Percentiles rank a stretch among this genome's conserved stretches.
Evolutionary conservation across 257 asterid genomes (phyloP).

Genomic region (Solanum chiquidenum): DNA sequence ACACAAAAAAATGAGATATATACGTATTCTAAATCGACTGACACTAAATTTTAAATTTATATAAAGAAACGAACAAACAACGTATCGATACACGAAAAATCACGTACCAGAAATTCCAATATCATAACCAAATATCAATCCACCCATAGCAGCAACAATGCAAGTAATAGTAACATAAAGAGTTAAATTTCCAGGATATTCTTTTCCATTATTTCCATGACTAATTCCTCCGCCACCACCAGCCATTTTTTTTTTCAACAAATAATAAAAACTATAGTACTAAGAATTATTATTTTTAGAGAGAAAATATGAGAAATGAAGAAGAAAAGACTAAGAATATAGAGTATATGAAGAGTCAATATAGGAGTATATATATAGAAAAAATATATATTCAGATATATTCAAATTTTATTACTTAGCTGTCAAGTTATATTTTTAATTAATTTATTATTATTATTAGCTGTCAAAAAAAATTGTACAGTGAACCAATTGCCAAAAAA

Average conservation of each 20-base stretch:
- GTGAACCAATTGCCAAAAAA: not conserved
- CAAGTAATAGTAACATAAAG: conserved; percentile 54
- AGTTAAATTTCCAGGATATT: conserved; percentile 70
- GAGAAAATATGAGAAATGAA: not conserved
- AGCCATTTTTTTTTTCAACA: conserved; percentile 27
- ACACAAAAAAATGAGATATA: not conserved
- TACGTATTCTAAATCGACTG: not conserved
- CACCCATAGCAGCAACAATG: conserved; percentile 89
- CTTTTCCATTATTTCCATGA: conserved; percentile 30
- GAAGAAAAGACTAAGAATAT: not conserved
- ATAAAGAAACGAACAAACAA: too few relatives aligned
- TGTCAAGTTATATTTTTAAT: not conserved
- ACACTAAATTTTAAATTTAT: too few relatives aligned
- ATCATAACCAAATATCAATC: conserved; percentile 81
- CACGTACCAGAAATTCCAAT: conserved; percentile 72
- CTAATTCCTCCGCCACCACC: conserved; percentile 81
- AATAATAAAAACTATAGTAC: not conserved
- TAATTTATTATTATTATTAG: not conserved
- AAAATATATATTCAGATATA: not conserved
- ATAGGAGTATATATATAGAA: conserved; percentile 29
- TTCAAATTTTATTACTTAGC: not conserved
- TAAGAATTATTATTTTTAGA: not conserved
- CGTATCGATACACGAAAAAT: too few relatives aligned
- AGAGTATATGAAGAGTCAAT: not conserved
- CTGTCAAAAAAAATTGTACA: not conserved